These are phyloP conservation scores for Ophiognomonia clavigignenti-juglandacearum DNA, from an alignment of 2,329 filamentous ascomycete species.

Conservation along the genomic window DNA sequence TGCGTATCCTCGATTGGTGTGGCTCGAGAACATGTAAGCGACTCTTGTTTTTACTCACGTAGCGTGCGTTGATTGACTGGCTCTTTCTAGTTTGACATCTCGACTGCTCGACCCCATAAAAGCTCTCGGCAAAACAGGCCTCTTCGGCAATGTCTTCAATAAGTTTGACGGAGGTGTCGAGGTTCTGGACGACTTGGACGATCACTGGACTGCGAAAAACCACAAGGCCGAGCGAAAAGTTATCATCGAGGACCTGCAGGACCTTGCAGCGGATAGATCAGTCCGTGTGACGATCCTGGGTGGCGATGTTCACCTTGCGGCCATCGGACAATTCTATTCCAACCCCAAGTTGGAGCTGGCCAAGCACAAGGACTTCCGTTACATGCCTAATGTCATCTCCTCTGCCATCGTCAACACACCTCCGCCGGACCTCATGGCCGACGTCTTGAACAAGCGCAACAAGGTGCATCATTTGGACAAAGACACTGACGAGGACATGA, in stretches of 20 bases:
- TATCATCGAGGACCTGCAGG: slow-evolving; percentile 86
- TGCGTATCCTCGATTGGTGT: slow-evolving; percentile 72
- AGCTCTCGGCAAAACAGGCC: slow-evolving; percentile 73
- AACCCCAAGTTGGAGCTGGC: slow-evolving; percentile 74
- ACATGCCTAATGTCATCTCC: slow-evolving; percentile 94
- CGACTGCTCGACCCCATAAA: slow-evolving; percentile 85
- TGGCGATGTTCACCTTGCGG: slow-evolving; percentile 90
- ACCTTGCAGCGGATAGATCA: slow-evolving; percentile 87
- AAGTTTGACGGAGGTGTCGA: slow-evolving; percentile 89
- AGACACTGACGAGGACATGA: slow-evolving; percentile 91
- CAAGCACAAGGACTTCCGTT: slow-evolving; percentile 89
- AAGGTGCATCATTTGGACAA: slow-evolving; percentile 68
- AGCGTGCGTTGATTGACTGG: not conserved
- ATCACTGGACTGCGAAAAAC: slow-evolving; percentile 95
- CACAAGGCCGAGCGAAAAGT: slow-evolving; percentile 87
- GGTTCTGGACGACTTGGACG: slow-evolving; percentile 85
- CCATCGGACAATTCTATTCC: slow-evolving; percentile 91
- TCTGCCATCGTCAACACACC: slow-evolving; percentile 93
- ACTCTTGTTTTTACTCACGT: not conserved
- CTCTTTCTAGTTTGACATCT: slow-evolving; percentile 62
- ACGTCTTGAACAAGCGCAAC: slow-evolving; percentile 90
- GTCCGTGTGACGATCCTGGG: slow-evolving; percentile 87
- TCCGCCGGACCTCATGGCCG: slow-evolving; percentile 80
- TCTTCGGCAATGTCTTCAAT: slow-evolving; percentile 78
- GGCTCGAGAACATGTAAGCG: slow-evolving; percentile 65